Conservation (phyloP, 1,139 yeast species). For the Lizanozyma gosingica region DNA sequence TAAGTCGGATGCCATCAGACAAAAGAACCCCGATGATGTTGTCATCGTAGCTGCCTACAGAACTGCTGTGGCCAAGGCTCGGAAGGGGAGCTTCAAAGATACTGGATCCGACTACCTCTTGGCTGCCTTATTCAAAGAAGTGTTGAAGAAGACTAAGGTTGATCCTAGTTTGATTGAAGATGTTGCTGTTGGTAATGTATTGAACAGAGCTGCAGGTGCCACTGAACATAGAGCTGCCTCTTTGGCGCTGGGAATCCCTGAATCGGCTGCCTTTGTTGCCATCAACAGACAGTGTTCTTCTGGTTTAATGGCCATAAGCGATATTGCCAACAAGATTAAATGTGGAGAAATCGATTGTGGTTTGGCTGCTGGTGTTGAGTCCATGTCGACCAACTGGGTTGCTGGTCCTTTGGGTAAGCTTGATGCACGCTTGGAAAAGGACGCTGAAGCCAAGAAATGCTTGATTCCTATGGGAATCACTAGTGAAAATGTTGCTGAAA, state of each 20-base stretch:
- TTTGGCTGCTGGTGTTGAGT: slow-evolving; percentile 37
- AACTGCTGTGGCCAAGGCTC: slow-evolving; percentile 27
- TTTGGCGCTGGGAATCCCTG: slow-evolving; percentile 26
- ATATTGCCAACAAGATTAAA: slow-evolving; percentile 22
- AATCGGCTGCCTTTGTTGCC: slow-evolving; percentile 27
- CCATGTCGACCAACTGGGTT: slow-evolving; percentile 35
- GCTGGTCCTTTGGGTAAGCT: slow-evolving; percentile 28
- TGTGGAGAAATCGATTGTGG: slow-evolving; percentile 25
- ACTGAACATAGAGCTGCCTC: slow-evolving; percentile 22
- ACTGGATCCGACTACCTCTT: slow-evolving; percentile 63
- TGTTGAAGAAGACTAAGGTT: slow-evolving; percentile 18
- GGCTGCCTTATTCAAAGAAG: slow-evolving; percentile 26
- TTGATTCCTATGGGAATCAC: slow-evolving; percentile 32
- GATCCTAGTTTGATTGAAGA: slow-evolving; percentile 20
- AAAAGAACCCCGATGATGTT: slow-evolving; percentile 41
- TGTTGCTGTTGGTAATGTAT: slow-evolving; percentile 21
- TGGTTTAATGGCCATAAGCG: slow-evolving; percentile 30
- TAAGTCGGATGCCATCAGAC: slow-evolving; percentile 3
- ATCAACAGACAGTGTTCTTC: slow-evolving; percentile 36
- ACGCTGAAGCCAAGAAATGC: slow-evolving; percentile 22
- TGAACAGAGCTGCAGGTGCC: slow-evolving; percentile 25
- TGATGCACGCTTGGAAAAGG: slow-evolving; percentile 12
- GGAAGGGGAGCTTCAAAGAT: slow-evolving; percentile 53
- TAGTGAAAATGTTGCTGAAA: slow-evolving; percentile 23
- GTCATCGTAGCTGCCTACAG: slow-evolving; percentile 28